Evolutionary conservation across 176 grass and related monocot genomes (phyloP).

Genomic region (Saccharum spontaneum): DNA sequence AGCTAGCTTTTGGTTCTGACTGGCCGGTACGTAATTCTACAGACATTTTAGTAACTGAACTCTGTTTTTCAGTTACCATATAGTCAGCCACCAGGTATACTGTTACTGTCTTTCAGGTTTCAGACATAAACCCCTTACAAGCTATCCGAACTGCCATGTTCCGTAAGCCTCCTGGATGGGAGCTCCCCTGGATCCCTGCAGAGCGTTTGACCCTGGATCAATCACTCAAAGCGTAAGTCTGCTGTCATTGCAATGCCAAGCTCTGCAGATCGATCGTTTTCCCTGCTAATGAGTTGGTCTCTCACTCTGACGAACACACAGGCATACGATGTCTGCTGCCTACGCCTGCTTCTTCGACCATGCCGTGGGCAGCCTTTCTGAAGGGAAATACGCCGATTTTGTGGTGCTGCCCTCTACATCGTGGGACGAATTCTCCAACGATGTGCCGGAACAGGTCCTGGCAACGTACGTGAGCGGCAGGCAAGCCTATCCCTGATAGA

Average conservation of each 20-base stretch:
- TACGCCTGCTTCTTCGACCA: conserved; percentile 80
- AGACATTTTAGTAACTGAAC: not conserved
- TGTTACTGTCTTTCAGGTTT: conserved; percentile 49
- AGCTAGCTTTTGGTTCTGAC: conserved; percentile 90
- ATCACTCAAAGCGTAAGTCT: conserved; percentile 76
- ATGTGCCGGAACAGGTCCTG: conserved; percentile 45
- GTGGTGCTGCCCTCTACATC: conserved; percentile 75
- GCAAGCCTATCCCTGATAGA: conserved; percentile 57
- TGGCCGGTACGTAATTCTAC: conserved; percentile 61
- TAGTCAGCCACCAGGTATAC: not conserved
- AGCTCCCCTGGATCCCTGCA: conserved; percentile 61
- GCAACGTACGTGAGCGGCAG: conserved; percentile 77
- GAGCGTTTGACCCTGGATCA: conserved; percentile 68
- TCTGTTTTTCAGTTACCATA: not conserved
- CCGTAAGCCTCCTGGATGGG: conserved; percentile 62
- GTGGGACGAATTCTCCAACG: conserved; percentile 49
- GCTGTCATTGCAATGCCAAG: not conserved
- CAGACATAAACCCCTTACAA: conserved; percentile 80
- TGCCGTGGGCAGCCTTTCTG: conserved; percentile 63
- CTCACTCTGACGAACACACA: conserved; percentile 2
- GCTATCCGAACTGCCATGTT: conserved; percentile 59
- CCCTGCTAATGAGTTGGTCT: not conserved
- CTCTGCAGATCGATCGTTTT: not conserved
- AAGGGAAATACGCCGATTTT: conserved; percentile 84
- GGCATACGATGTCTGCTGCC: conserved; percentile 79